Percentiles rank a stretch among this genome's conserved stretches.
phyloP scores from a whole-genome alignment of 108 stramenopile species.

The Cyclotella choctawhatcheeana region DNA sequence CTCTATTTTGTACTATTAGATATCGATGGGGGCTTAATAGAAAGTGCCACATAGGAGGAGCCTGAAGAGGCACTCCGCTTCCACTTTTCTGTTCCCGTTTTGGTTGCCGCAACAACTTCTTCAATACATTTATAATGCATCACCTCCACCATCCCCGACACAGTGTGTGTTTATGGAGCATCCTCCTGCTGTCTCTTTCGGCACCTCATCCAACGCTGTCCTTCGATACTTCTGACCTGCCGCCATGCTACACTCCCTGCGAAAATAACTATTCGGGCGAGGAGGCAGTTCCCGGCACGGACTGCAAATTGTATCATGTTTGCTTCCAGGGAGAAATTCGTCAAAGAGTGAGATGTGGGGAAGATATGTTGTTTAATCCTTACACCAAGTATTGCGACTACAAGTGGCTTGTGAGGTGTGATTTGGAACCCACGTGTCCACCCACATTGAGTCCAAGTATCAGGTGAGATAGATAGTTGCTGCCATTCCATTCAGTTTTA shows the following conservation, averaged over 20 bases:
- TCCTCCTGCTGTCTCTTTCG: neutral
- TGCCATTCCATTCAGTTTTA: neutral
- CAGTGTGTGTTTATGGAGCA: neutral
- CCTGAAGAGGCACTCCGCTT: too few species aligned
- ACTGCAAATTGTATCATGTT: slow-evolving; percentile 1
- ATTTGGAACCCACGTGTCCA: slow-evolving; percentile 11
- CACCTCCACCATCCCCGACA: too few species aligned
- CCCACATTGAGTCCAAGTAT: slow-evolving; percentile 11
- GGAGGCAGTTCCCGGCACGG: slow-evolving; percentile 7
- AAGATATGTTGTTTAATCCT: neutral
- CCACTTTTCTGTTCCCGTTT: too few species aligned
- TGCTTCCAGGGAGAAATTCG: slow-evolving; percentile 9
- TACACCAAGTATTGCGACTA: slow-evolving; percentile 13
- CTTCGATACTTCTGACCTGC: neutral
- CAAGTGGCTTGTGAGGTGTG: neutral
- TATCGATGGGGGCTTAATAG: too few species aligned
- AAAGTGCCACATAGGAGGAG: too few species aligned
- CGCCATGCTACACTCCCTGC: slow-evolving; percentile 7
- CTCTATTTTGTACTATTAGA: too few species aligned
- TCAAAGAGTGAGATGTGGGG: neutral
- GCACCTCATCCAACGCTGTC: neutral
- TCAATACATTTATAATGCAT: too few species aligned
- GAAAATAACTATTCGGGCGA: slow-evolving; percentile 8
- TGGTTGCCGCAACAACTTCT: too few species aligned
- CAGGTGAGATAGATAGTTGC: too few species aligned